Evolutionary conservation across 192 early-diverging fungal species (phyloP).

Genomic region (Mycoemilia scoparia): DNA sequence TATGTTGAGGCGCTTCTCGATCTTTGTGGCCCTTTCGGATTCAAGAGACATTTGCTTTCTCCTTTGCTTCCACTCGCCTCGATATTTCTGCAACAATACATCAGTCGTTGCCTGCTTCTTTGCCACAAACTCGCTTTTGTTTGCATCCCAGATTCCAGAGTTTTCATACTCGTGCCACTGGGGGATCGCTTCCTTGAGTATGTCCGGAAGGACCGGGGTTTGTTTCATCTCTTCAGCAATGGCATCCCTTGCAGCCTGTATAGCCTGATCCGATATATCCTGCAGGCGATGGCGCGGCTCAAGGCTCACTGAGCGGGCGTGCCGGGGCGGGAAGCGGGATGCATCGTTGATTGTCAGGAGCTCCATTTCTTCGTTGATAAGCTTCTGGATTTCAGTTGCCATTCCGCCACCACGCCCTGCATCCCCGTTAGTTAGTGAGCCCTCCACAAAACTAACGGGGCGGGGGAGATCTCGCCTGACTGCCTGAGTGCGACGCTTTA

Average conservation of each 20-base stretch:
- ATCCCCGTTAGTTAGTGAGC: constrained; percentile 3
- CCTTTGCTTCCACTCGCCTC: constrained; percentile 12
- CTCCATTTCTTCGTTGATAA: constrained; percentile 60
- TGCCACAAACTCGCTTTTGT: not conserved
- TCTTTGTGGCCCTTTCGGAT: constrained; percentile 55
- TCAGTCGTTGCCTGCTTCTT: constrained; percentile 1
- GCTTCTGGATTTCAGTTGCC: constrained; percentile 21
- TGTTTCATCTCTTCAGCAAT: constrained; percentile 27
- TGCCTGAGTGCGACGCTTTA: constrained; percentile 47
- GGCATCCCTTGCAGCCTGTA: constrained; percentile 35
- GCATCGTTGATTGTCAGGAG: constrained; percentile 52
- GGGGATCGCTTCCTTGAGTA: too few species aligned
- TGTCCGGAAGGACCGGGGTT: constrained; percentile 8
- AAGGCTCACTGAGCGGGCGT: constrained; percentile 32
- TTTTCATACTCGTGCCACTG: constrained; percentile 12
- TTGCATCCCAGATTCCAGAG: constrained; percentile 10
- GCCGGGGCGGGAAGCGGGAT: constrained; percentile 43
- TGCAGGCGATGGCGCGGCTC: constrained; percentile 14
- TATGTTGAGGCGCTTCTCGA: constrained; percentile 67
- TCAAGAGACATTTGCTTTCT: constrained; percentile 55
- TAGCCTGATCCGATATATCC: constrained; percentile 36
- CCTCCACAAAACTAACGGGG: constrained; percentile 22
- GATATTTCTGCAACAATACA: constrained; percentile 12
- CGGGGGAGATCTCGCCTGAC: constrained; percentile 64
- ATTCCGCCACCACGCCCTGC: constrained; percentile 5